Percentiles rank a stretch among this genome's conserved stretches.
Conservation (phyloP, 2,329 filamentous ascomycete species). For the Aspergillus versicolor region DNA sequence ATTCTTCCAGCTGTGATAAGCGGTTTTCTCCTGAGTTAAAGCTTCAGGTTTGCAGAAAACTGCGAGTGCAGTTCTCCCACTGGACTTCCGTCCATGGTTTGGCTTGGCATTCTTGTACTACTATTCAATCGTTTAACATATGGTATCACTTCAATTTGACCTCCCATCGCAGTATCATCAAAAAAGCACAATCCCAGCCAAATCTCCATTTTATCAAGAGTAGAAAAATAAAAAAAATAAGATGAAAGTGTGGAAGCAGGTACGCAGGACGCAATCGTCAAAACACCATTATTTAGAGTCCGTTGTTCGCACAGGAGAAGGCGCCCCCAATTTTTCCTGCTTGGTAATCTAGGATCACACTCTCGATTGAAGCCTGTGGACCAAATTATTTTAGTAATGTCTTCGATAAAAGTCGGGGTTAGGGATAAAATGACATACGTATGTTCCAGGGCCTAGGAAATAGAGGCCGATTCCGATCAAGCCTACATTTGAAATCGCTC, state of each 20-base stretch:
- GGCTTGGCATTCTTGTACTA: constrained; percentile 8
- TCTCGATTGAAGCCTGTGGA: constrained; percentile 42
- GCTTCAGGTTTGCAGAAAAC: background rate
- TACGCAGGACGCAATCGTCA: background rate
- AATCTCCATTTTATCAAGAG: background rate
- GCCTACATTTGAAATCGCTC: constrained; percentile 62
- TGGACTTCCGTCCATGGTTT: background rate
- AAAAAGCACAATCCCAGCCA: background rate
- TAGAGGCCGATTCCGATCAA: constrained; percentile 76
- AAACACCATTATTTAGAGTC: constrained; percentile 24
- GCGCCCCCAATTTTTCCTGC: constrained; percentile 64
- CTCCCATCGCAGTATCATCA: background rate
- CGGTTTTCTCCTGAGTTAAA: background rate
- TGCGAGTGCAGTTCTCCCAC: background rate
- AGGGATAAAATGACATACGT: constrained; percentile 46
- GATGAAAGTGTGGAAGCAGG: constrained; percentile 4
- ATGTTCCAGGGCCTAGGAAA: constrained; percentile 80
- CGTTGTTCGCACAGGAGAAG: constrained; percentile 67
- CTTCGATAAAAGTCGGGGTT: constrained; percentile 40
- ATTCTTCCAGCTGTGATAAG: background rate
- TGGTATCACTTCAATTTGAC: background rate
- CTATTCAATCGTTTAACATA: background rate
- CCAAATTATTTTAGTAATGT: background rate
- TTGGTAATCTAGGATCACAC: constrained; percentile 65
- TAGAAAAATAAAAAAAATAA: constrained; percentile 3